phyloP scores from a whole-genome alignment of 1,139 yeast genomes.

The Geotrichum fermentans region DNA sequence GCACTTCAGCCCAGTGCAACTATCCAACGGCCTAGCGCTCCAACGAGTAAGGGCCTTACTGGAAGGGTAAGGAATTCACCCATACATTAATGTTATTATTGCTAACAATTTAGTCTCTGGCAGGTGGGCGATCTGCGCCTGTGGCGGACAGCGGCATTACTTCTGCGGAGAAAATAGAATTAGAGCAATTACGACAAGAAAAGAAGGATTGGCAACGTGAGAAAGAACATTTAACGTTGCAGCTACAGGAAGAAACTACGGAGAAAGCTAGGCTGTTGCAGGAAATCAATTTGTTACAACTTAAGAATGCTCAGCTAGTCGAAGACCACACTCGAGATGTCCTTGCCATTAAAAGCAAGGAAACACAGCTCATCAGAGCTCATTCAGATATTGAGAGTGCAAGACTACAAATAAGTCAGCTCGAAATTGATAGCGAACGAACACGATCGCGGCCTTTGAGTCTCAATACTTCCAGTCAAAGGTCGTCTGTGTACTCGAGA shows the following conservation, averaged over 20 bases:
- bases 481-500: constrained; percentile 3
- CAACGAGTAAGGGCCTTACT: constrained; percentile 13
- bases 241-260: constrained; percentile 42
- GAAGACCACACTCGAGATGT: constrained; percentile 51
- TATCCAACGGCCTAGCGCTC: constrained; percentile 14
- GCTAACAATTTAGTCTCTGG: constrained; percentile 7
- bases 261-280: constrained; percentile 45
- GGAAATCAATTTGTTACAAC: constrained; percentile 41
- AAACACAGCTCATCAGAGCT: constrained; percentile 57
- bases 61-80: constrained; percentile 8
- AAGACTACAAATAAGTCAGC: constrained; percentile 9
- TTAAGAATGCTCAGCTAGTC: constrained; percentile 40
- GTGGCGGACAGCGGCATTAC: constrained; percentile 17
- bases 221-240: constrained; percentile 41
- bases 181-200: constrained; percentile 50
- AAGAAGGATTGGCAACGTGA: constrained; percentile 49
- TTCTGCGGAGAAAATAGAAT: constrained; percentile 43
- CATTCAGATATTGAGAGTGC: constrained; percentile 57
- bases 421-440: constrained; percentile 8
- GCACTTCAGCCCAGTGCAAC: background rate
- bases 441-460: constrained; percentile 2
- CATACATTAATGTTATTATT: background rate
- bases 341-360: constrained; percentile 57
- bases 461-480: constrained; percentile 2
- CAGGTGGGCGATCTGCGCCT: constrained; percentile 2